A percentile compares a stretch with the other conserved stretches of the same genome.
phyloP scores from a whole-genome alignment of 2,329 filamentous ascomycete genomes.

The Aureobasidium pullulans region DNA sequence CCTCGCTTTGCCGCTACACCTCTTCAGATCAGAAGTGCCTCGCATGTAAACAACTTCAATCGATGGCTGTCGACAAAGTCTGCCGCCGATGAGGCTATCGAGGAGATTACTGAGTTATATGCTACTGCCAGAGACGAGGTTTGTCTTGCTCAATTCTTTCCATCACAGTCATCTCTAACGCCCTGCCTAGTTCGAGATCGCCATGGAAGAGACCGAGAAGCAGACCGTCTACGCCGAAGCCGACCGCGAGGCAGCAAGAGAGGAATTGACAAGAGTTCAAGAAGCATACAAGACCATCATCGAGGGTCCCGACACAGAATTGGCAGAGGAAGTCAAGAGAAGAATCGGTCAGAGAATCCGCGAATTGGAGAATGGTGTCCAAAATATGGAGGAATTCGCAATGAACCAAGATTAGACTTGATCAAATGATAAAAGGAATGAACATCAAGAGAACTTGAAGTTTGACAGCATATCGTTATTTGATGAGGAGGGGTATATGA shows the following conservation, averaged over 20 bases:
- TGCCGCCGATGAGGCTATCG: conserved; percentile 31
- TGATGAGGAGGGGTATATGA: not conserved
- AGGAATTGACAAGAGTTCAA: conserved; percentile 44
- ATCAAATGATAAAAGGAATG: not conserved
- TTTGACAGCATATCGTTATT: not conserved
- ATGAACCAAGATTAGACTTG: conserved; percentile 38
- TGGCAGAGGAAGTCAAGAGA: conserved; percentile 44
- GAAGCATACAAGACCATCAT: conserved; percentile 39
- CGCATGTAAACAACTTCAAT: conserved; percentile 20
- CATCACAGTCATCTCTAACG: not conserved
- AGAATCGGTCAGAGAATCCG: conserved; percentile 45
- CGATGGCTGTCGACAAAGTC: conserved; percentile 25
- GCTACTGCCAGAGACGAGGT: conserved; percentile 31
- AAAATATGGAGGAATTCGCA: conserved; percentile 45
- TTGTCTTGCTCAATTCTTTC: not conserved
- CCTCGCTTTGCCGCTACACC: conserved; percentile 1
- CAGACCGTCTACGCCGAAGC: conserved; percentile 49
- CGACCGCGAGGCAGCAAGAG: conserved; percentile 45
- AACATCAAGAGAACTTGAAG: no score
- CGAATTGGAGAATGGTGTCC: conserved; percentile 46
- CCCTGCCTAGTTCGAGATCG: conserved; percentile 38
- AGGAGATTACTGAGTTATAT: conserved; percentile 36
- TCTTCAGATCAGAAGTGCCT: conserved; percentile 18
- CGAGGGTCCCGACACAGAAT: conserved; percentile 32
- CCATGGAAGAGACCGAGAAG: conserved; percentile 45